Conservation (phyloP, 2,329 filamentous ascomycete species). For the Davidsoniella eucalypti region DNA sequence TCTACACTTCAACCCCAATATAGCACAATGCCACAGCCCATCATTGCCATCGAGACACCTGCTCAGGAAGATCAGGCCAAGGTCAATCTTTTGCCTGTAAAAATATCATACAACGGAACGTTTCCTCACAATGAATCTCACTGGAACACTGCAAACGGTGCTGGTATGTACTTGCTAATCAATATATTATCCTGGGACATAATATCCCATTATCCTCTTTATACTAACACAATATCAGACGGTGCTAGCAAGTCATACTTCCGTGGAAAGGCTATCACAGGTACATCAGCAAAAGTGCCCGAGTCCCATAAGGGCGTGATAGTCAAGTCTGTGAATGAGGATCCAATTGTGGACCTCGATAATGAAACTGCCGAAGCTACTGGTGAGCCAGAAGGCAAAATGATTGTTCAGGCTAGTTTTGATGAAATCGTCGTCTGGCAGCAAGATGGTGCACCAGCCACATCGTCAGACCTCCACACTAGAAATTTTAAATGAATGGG, state of each 20-base stretch:
- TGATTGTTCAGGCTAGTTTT: conserved; percentile 53
- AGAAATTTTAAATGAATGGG: conserved; percentile 69
- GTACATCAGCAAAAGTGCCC: conserved; percentile 49
- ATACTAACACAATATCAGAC: conserved; percentile 23
- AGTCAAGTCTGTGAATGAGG: conserved; percentile 28
- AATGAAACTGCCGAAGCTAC: conserved; percentile 16
- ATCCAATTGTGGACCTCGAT: conserved; percentile 20
- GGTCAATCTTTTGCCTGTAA: conserved; percentile 64
- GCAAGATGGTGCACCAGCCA: conserved; percentile 45
- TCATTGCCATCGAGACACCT: conserved; percentile 24
- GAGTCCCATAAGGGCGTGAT: conserved; percentile 54
- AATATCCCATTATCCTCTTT: background rate
- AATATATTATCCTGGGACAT: background rate
- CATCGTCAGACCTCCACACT: conserved; percentile 51
- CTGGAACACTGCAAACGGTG: conserved; percentile 36
- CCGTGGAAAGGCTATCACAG: conserved; percentile 63
- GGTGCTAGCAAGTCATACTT: conserved; percentile 46
- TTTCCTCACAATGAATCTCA: conserved; percentile 47
- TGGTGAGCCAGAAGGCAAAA: conserved; percentile 31
- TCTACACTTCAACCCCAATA: background rate
- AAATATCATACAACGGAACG: conserved; percentile 61
- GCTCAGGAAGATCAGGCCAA: conserved; percentile 24
- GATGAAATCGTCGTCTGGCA: conserved; percentile 69
- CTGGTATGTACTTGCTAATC: conserved; percentile 21
- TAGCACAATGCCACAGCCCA: conserved; percentile 25